Percentiles rank a stretch among this genome's conserved stretches.
phyloP scores from a whole-genome alignment of 2,329 filamentous ascomycete species.

The Sporothrix humicola region DNA sequence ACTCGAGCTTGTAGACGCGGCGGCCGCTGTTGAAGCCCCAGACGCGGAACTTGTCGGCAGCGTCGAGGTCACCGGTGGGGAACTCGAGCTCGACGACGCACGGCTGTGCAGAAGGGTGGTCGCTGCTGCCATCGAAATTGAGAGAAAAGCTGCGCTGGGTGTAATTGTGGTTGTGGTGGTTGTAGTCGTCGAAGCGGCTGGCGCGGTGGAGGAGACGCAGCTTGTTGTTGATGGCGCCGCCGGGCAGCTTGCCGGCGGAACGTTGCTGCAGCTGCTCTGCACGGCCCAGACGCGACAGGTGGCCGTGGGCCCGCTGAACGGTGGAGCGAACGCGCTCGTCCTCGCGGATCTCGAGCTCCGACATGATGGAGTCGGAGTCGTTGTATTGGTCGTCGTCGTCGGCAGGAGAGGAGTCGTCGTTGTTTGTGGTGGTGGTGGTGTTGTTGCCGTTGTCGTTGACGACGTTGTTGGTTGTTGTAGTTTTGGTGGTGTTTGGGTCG shows the following conservation, averaged over 20 bases:
- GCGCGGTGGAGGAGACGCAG: not conserved
- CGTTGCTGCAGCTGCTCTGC: conserved; percentile 30
- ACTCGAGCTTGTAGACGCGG: conserved; percentile 35
- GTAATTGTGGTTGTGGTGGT: too few species aligned
- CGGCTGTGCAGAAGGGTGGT: conserved; percentile 1
- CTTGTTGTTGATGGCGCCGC: not conserved
- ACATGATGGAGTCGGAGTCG: conserved; percentile 3
- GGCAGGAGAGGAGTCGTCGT: not conserved
- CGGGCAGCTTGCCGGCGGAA: conserved; percentile 2
- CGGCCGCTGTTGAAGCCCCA: conserved; percentile 32
- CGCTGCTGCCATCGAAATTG: not conserved
- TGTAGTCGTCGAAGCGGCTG: too few species aligned
- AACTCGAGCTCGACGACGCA: conserved; percentile 21
- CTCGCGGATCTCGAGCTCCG: not conserved
- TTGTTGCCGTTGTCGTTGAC: not conserved
- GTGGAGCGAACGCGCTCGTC: not conserved
- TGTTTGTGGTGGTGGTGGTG: not conserved
- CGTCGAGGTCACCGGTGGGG: conserved; percentile 29
- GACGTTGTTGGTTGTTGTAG: not conserved
- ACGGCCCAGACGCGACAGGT: conserved; percentile 26
- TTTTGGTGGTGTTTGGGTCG: too few species aligned
- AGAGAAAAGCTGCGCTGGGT: too few species aligned
- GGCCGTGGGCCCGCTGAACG: not conserved
- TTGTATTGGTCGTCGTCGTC: not conserved
- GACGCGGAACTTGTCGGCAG: conserved; percentile 27